These are phyloP conservation scores for Sutorius australiensis DNA, from an alignment of 768 basidiomycete genomes.

Conservation along the genomic window DNA sequence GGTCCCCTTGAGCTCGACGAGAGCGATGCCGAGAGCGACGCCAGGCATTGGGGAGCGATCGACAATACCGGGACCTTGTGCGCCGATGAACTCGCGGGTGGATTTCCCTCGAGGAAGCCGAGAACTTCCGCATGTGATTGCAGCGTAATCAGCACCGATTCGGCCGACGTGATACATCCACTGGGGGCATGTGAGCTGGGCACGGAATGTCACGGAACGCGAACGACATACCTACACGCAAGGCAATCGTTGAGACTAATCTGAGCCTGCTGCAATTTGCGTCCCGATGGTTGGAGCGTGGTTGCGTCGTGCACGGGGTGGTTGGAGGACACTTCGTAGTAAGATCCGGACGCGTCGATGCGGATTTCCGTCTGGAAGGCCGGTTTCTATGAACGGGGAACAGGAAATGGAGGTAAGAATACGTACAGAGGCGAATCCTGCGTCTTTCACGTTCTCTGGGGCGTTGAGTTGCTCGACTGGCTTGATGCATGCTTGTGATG, in stretches of 20 bases:
- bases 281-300: conserved; percentile 27
- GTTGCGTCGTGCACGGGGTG: conserved; percentile 15
- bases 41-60: conserved; percentile 85
- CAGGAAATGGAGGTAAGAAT: neutral
- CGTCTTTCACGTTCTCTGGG: conserved; percentile 38
- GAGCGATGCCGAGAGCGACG: conserved; percentile 68
- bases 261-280: conserved; percentile 88
- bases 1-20: conserved; percentile 43
- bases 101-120: conserved; percentile 63
- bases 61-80: conserved; percentile 70
- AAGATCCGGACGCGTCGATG: conserved; percentile 79
- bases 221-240: conserved; percentile 80
- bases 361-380: conserved; percentile 78
- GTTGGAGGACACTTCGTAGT: conserved; percentile 72
- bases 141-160: conserved; percentile 92
- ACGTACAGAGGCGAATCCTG: conserved; percentile 43
- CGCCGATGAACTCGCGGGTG: conserved; percentile 33
- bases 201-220: neutral
- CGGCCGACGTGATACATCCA: conserved; percentile 97
- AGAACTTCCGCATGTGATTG: conserved; percentile 95
- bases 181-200: conserved; percentile 39
- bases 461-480: conserved; percentile 64
- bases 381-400: conserved; percentile 3
- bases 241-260: conserved; percentile 97
- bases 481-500: conserved; percentile 96